Base-by-base conservation (phyloP, 371 early-diverging fungal genomes). In the Rhizopus stolonifer region DNA sequence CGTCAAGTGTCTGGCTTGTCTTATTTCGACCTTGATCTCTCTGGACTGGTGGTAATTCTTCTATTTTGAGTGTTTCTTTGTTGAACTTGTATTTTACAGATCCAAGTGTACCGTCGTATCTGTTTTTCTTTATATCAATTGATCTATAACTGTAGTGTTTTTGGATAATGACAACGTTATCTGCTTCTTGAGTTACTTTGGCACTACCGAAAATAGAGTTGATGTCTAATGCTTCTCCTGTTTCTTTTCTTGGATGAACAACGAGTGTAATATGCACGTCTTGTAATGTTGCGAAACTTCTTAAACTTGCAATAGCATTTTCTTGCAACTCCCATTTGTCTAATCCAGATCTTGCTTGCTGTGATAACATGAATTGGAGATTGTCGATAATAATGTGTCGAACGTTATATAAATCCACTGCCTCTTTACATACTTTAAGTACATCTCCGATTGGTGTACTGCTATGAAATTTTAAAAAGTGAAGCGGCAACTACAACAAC, bases 161-260 rank as follows among this genome's bases (percentile, higher is more conserved):
- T 56, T 90, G 90, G 40, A 90, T 57, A 11, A 90, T 82, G 7
- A 90, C 70, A 0, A 90, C 90, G 68, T 90, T 90, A 54, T 90
- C 91, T 10, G 91, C 89, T 71, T 90, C 91, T 52, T 90, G 91
- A 14, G 90, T 87, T 1, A 88, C 79, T 67, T 90, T 90, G 48
- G 88, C 91, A 32, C 88, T 83, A 21, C 91, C 91, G 63, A 88
- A 86, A 7, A 90, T 75, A 3, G 87, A 85, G 49, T 83, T 81
- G 51, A 90, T 80, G 52, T 88, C 89, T 15, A 87, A 58, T 18
- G 67, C 69, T 19, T 79, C 74, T 6, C 71, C 67, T 25, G 66
- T 54, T 33, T 86, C 85, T 57, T 90, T 90, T 48, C 86, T 71
- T 34, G 89, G 80, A 65, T 90, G 91, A 0, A 89, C 91, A 14